Base-by-base conservation (phyloP, 1,284 basidiomycete genomes). In the Ustilago nuda region DNA sequence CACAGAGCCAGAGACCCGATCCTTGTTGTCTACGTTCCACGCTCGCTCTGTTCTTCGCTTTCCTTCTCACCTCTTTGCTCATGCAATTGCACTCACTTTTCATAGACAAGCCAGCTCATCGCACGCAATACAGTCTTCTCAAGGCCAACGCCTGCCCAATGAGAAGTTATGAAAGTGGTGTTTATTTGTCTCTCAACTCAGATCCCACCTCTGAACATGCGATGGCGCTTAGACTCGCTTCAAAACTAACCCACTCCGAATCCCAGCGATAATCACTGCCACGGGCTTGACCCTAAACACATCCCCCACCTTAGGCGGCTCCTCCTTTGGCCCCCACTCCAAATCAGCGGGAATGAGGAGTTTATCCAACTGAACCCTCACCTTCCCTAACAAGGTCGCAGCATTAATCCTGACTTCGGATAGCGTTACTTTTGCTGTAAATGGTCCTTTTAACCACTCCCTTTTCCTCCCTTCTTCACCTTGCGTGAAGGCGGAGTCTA, bases 321-420 rank as follows among this genome's bases (percentile, higher is more conserved):
- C 41, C 12, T 67, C 64, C 13, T 23, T 32, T 1, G 51, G 17
- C 11, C 56, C 55, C 78, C 78, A 80, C 41, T 69, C 68, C 43
- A 75, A 32, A 63, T 75, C 78, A 2, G 76, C 78, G 1, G 68
- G 68, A 17, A 67, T 37, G 8, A 65, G 69, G 13, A 80, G 46
- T 37, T 71, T 60, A 3, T 60, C 59, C 19, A 82, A 57, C 12
- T 72, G 54, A 6, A 80, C 74, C 15, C 77, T 59, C 0, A 82
- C 66, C 8, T 57, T 58, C 0, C 69, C 77, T 12, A 57, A 36
- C 3, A 75, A 52, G 1, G 68, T 76, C 4, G 51, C 23, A 0
- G 2, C 30, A 43, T 67, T 76, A 13, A 78, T 23, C 8, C 82
- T 66, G 2, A 80, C 58, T 8, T 79, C 74, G 8, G 71, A 17